These are phyloP conservation scores for Orobanche coerulescens DNA, from an alignment of 257 asterid species.

Conservation along the genomic window DNA sequence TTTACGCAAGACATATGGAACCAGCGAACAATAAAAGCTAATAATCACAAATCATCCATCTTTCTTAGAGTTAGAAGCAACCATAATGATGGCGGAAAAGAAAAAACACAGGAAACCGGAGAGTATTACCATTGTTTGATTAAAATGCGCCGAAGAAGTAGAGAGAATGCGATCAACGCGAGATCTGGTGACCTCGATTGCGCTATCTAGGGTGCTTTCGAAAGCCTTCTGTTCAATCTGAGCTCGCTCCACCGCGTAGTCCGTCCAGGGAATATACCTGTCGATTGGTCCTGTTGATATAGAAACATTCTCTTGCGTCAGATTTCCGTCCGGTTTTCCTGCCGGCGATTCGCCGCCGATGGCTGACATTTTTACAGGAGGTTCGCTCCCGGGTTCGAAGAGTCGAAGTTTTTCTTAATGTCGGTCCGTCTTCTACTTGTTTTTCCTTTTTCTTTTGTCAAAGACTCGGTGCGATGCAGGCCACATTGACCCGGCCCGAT, in stretches of 20 bases:
- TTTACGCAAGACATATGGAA: background rate
- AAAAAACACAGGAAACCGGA: background rate
- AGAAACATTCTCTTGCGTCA: conserved; percentile 10
- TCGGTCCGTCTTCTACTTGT: background rate
- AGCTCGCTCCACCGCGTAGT: conserved; percentile 70
- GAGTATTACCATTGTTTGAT: conserved; percentile 60
- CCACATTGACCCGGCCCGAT: too few relatives aligned
- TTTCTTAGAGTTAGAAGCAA: background rate
- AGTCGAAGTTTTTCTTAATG: background rate
- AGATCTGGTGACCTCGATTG: conserved; percentile 56
- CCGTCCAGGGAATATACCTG: conserved; percentile 46
- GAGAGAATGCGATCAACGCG: conserved; percentile 63
- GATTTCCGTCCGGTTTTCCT: conserved; percentile 22
- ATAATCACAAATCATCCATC: background rate
- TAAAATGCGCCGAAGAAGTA: conserved; percentile 77
- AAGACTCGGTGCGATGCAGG: too few relatives aligned
- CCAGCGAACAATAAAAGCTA: background rate
- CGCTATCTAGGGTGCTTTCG: conserved; percentile 44
- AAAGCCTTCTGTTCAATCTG: conserved; percentile 46
- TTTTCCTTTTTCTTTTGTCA: background rate
- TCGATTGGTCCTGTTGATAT: conserved; percentile 18
- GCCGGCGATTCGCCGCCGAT: conserved; percentile 44
- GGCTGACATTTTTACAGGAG: conserved; percentile 29
- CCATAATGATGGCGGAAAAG: background rate
- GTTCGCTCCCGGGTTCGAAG: conserved; percentile 11